Base-by-base conservation (phyloP, 2,329 filamentous ascomycete genomes). In the Fusarium siculi region DNA sequence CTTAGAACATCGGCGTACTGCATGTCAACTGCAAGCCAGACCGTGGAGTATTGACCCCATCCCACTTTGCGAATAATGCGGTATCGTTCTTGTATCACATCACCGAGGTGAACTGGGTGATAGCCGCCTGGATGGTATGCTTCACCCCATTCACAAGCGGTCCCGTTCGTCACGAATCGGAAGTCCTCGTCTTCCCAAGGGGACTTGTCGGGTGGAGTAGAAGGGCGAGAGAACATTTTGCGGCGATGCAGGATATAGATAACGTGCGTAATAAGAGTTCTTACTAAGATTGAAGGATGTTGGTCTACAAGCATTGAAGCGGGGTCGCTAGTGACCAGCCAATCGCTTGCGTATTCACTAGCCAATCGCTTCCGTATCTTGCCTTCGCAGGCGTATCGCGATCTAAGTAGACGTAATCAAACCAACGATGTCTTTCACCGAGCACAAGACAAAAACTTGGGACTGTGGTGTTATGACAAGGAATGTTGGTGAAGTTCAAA, bases 381-480 rank as follows among this genome's bases (percentile, higher is more conserved):
- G 10, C 4, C 8, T 12, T 7, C 11, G 15, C n/a, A 19, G 23
- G 11, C 43, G 18, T 19, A 44, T 44, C 7, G 11, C 16, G 18
- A 19, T 25, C 4, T 21, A 10, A 23, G 4, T 21, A 3, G 14
- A 6, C 3, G 14, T 47, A 9, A 49, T 16, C 11, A 30, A n/a
- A 7, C 28, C 19, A 47, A 30, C 25, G 14, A 16, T 4, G n/a
- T 21, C 25, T 25, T 25, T 25, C 25, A 25, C 4, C 25, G 25
- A 25, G 25, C 5, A 25, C 25, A 25, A 25, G 23, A 25, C 23
- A 25, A 25, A 5, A 21, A 21, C 23, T 21, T 28, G 3, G 7
- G 12, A 15, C 19, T 28, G 8, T 15, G 11, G 5, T 28, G 5
- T 9, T 15, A 25, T 0, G 2, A 28, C 28, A 14, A 5, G 8